Evolutionary conservation across 2,329 filamentous ascomycete species (phyloP).

Genomic region (Helotiales sp.): DNA sequence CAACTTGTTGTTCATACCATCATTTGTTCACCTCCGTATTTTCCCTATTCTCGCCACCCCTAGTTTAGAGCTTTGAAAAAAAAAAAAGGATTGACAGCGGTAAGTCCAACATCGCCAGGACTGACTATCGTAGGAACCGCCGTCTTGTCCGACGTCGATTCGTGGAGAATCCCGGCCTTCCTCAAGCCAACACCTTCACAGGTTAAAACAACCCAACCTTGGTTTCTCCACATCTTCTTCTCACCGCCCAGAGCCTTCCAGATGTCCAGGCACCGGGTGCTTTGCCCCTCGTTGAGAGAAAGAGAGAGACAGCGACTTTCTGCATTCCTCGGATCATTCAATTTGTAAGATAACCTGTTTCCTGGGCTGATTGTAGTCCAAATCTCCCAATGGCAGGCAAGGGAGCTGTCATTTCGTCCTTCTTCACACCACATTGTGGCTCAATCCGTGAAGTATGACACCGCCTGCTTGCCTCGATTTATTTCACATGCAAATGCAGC

Average conservation of each 20-base stretch:
- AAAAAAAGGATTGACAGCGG: slow-evolving; percentile 26
- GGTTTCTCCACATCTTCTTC: slow-evolving; percentile 16
- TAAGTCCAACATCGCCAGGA: slow-evolving; percentile 21
- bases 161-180: slow-evolving; percentile 30
- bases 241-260: slow-evolving; percentile 29
- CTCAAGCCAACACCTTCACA: slow-evolving; percentile 9
- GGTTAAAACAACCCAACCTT: slow-evolving; percentile 8
- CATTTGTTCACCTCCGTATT: slow-evolving; percentile 3
- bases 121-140: slow-evolving; percentile 16
- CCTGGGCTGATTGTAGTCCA: background rate
- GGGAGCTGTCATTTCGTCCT: background rate
- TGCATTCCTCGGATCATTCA: slow-evolving; percentile 23
- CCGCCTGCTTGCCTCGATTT: background rate
- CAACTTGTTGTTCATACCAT: background rate
- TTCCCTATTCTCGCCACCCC: slow-evolving; percentile 12
- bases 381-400: background rate
- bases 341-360: slow-evolving; percentile 5
- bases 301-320: no score
- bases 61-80: background rate
- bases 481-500: slow-evolving; percentile 29
- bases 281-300: background rate
- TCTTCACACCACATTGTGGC: background rate
- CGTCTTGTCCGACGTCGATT: slow-evolving; percentile 15
- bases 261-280: background rate
- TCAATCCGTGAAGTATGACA: background rate